Evolutionary conservation across 345 rosid genomes (phyloP), one percentile per base, ranked within the genome.

Genomic region (Pelargonium nanum): DNA sequence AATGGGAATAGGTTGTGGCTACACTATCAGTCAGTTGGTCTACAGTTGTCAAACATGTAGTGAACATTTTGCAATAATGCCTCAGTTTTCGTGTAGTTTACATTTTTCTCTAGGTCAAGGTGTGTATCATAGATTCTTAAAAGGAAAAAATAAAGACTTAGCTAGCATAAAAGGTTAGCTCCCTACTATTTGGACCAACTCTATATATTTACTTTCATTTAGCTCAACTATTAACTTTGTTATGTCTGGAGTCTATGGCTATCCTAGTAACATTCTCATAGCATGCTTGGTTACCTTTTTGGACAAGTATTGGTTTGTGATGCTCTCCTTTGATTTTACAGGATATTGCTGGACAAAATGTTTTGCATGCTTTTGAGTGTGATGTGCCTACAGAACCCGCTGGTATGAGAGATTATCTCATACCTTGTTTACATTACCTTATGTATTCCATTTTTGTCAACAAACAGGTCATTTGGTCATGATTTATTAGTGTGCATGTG

Each of bases 361-460:
- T 75, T 19, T 72, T 89, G 58, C 85, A 80, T 59, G 82, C 83
- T 40, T 85, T 70, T 71, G 91, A 82, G 80, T 63, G 71, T 50
- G 82, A 89, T 65, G 64, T 40, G 8, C 66, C 81, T 57, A 68
- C 80, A 45, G 79, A 74, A 64, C 70, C 67, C 76, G 55, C 76
- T 65, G 83, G 98, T 92, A 86, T 60, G 82, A 68, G 64, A 61
- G 58, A 61, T 24, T 59, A 60, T 34, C 53, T 60, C 26, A 16
- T 26, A 22, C 21, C 55, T 55, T 56, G 50, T 51, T 60, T 28
- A 44, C n/a, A 40, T 24, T 60, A 19, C 53, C 19, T 60, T 40
- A 44, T 23, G 22, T 0, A 55, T 40, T 40, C 15, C 48, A 40
- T 40, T 40, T 10, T 9, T 12, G 48, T 12, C 48, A 40, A 40